Percentiles rank a stretch among this genome's conserved stretches.
These are phyloP conservation scores for Aspergillus intermedius DNA, from an alignment of 2,329 filamentous ascomycete genomes.

Conservation along the genomic window DNA sequence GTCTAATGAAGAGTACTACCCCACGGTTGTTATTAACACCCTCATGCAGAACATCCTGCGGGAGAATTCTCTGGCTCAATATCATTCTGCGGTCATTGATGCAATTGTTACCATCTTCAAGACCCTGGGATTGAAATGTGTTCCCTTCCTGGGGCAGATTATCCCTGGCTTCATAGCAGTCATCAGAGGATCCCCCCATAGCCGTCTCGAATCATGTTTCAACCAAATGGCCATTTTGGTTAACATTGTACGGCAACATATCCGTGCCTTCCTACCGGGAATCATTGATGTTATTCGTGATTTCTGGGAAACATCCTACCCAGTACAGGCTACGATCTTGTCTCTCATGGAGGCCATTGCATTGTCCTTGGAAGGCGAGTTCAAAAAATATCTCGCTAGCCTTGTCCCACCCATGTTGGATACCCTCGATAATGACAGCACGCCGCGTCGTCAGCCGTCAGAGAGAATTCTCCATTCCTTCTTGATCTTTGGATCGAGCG, in stretches of 20 bases:
- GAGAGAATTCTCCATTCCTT: slow-evolving; percentile 92
- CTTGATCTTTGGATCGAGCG: slow-evolving; percentile 88
- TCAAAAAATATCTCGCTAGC: slow-evolving; percentile 89
- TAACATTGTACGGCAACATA: slow-evolving; percentile 92
- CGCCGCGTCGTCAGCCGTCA: slow-evolving; percentile 68
- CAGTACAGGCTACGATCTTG: slow-evolving; percentile 84
- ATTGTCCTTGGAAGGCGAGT: slow-evolving; percentile 89
- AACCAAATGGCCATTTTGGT: slow-evolving; percentile 92
- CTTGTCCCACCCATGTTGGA: slow-evolving; percentile 90
- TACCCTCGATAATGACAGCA: slow-evolving; percentile 78
- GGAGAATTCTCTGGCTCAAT: slow-evolving; percentile 79
- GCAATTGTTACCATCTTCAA: slow-evolving; percentile 99
- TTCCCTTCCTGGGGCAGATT: slow-evolving; percentile 88
- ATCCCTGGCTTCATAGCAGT: slow-evolving; percentile 92
- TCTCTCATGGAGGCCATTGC: slow-evolving; percentile 90
- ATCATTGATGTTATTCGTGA: slow-evolving; percentile 83
- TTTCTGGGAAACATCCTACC: slow-evolving; percentile 76
- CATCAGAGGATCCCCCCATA: slow-evolving; percentile 71
- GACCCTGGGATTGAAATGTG: slow-evolving; percentile 90
- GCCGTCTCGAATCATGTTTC: slow-evolving; percentile 88
- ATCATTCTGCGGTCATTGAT: slow-evolving; percentile 90
- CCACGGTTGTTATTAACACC: slow-evolving; percentile 94
- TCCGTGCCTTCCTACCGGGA: slow-evolving; percentile 78
- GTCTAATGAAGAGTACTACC: slow-evolving; percentile 97
- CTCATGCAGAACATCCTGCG: slow-evolving; percentile 80